Base-by-base conservation (phyloP, 2,329 filamentous ascomycete species). In the Aspergillus ochraceus region DNA sequence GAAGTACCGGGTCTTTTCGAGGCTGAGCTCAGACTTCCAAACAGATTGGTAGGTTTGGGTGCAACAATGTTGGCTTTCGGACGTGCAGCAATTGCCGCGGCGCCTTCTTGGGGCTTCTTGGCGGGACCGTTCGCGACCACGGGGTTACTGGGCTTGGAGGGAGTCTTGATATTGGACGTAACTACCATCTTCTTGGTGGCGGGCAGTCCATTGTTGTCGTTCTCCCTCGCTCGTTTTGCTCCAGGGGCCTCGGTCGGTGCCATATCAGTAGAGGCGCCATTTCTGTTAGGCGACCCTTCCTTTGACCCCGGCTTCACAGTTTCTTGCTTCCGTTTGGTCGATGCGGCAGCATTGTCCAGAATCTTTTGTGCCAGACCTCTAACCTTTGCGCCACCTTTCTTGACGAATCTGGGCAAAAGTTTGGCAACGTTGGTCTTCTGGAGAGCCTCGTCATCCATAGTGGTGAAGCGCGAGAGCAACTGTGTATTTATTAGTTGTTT, bases 361-460 rank as follows among this genome's bases (percentile, higher is more conserved):
- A 88, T 82, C 64, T 79, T 79, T 65, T 86, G 82, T 4, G 84
- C 82, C 36, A 85, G 77, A 17, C 76, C 77, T 66, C 86, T 85
- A 52, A 82, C 82, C 52, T 81, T 77, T n/a, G 80, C 81, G 63
- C 83, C 83, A 26, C 84, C 85, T 63, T 83, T 83, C 71, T 87
- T 88, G 55, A 82, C 76, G 63, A 86, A 83, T 26, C 82, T 79
- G 2, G 80, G 79, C 17, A 88, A 73, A 17, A 87, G 77, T 68
- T 87, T 88, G 56, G 79, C 79, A 30, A 87, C 74, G 65, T 87
- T 86, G 9, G 83, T 86, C 68, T 85, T 86, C 65, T 86, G 82
- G 24, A 88, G 76, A 52, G 83, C 79, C 53, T 84, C 82, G 60
- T 81, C 81, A 58, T 84, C 86, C 66, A 88, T 76, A 6, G 84